Percentiles rank a stretch among this genome's conserved stretches.
Evolutionary conservation across 1,284 basidiomycete genomes (phyloP).

Genomic region (Acaromyces ingoldii): DNA sequence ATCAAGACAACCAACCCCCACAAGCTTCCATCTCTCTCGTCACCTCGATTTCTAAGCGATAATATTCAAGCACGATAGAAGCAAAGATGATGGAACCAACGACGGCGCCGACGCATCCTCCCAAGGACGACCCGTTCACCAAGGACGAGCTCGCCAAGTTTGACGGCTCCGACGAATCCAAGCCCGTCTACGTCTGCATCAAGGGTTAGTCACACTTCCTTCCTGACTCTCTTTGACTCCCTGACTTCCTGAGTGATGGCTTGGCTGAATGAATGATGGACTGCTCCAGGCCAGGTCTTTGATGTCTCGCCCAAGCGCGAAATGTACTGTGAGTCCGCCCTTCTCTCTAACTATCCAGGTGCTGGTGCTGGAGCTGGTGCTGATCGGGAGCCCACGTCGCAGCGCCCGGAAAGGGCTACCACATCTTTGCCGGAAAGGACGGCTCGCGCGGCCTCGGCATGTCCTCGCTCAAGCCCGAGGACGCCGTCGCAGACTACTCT

Average conservation of each 20-base stretch:
- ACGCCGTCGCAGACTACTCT: conserved; percentile 84
- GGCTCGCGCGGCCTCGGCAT: conserved; percentile 57
- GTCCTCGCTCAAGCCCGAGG: conserved; percentile 78
- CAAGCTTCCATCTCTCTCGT: too few relatives aligned
- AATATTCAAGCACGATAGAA: too few relatives aligned
- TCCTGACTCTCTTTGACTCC: not conserved
- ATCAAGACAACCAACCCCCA: too few relatives aligned
- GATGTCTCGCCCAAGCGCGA: conserved; percentile 72
- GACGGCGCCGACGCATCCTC: conserved; percentile 54
- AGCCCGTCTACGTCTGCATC: conserved; percentile 80
- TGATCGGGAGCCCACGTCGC: conserved; percentile 58
- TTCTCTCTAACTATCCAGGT: too few relatives aligned
- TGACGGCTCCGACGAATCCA: conserved; percentile 63
- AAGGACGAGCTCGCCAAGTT: conserved; percentile 64
- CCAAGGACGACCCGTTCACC: conserved; percentile 72
- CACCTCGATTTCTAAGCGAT: too few relatives aligned
- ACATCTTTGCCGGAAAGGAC: conserved; percentile 75
- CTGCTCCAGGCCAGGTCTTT: conserved; percentile 66
- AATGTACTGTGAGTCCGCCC: conserved; percentile 70
- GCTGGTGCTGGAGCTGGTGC: too few relatives aligned
- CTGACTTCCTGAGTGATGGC: too few relatives aligned
- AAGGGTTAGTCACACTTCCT: conserved; percentile 60
- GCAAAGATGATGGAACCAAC: conserved; percentile 18
- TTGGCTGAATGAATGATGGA: too few relatives aligned
- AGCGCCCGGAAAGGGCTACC: conserved; percentile 44